Evolutionary conservation across 1,284 basidiomycete genomes (phyloP), one percentile per base, ranked within the genome.

Genomic region (Ganoderma multipileum): DNA sequence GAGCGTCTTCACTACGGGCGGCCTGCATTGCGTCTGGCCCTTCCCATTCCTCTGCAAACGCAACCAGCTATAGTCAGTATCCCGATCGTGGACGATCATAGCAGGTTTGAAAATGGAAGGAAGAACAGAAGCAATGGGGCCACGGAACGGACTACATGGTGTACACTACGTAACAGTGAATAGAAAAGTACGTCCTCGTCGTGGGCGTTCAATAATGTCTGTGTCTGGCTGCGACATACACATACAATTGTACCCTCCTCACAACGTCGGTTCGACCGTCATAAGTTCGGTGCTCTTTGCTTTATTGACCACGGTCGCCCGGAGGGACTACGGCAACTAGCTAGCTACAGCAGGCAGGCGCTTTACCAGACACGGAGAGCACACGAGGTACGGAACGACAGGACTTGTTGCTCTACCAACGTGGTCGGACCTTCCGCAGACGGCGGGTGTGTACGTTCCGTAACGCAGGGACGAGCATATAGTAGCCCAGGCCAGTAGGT

Each of bases 1-100:
- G 62, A n/a, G 33, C 23, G 52, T 78, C 65, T 70, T 76, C 74
- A 57, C 12, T 60, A 23, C 68, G 72, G 69, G 68, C 60, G 72
- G 79, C 83, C 70, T 90, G 85, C 61, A 89, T 71, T 4, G 84
- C 86, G 23, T 88, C 86, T 38, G 83, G 79, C 1, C 87, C 90
- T 75, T 93, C 91, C 90, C 91, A 93, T 74, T 85, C 80, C 88
- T 88, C 91, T 93, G 80, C 69, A 79, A 72, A 76, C 69, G 74
- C 71, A 69, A 69, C 67, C 26, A 57, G 50, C 36, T n/a, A 6
- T 28, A 28, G 61, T 74, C 58, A 74, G 73, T 61, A 65, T 39
- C 57, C 61, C 62, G 57, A 64, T 44, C 14, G 38, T 61, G 36
- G 41, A 39, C 30, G n/a, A 58, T 60, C 39, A 62, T 65, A 33